A percentile compares a stretch with the other conserved stretches of the same genome.
Evolutionary conservation across 768 basidiomycete species (phyloP).

Genomic region (Solioccasus polychromus): DNA sequence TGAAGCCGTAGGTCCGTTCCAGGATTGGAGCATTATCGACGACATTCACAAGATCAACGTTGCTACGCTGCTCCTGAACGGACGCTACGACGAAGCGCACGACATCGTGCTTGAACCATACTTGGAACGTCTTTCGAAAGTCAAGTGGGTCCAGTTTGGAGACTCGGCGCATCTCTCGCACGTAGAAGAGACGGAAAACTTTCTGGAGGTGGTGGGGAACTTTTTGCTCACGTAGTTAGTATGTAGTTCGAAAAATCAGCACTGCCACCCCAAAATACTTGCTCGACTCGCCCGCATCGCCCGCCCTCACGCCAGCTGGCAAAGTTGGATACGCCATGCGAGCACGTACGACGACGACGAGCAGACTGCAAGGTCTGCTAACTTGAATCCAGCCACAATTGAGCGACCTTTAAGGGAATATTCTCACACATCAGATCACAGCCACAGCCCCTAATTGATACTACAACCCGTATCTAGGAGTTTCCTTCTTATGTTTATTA

Average conservation of each 20-base stretch:
- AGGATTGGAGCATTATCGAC: slow-evolving; percentile 34
- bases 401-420: too few species aligned
- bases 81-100: slow-evolving; percentile 37
- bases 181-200: slow-evolving; percentile 36
- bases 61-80: slow-evolving; percentile 36
- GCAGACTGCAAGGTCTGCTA: slow-evolving; percentile 21
- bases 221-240: slow-evolving; percentile 33
- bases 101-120: slow-evolving; percentile 33
- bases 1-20: slow-evolving; percentile 31
- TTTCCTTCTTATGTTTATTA: too few species aligned
- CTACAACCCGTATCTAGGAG: too few species aligned
- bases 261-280: too few species aligned
- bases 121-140: slow-evolving; percentile 31
- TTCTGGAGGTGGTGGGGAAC: slow-evolving; percentile 30
- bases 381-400: too few species aligned
- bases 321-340: slow-evolving; percentile 12
- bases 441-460: too few species aligned
- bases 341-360: slow-evolving; percentile 20
- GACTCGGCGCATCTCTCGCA: slow-evolving; percentile 37
- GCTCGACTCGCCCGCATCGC: too few species aligned
- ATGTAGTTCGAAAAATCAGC: too few species aligned
- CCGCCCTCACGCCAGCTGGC: too few species aligned
- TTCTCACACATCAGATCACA: too few species aligned
- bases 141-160: slow-evolving; percentile 37
- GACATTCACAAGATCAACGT: slow-evolving; percentile 33